Evolutionary conservation across 208 protist genomes (phyloP).

Genomic region (Trypanosoma avium): DNA sequence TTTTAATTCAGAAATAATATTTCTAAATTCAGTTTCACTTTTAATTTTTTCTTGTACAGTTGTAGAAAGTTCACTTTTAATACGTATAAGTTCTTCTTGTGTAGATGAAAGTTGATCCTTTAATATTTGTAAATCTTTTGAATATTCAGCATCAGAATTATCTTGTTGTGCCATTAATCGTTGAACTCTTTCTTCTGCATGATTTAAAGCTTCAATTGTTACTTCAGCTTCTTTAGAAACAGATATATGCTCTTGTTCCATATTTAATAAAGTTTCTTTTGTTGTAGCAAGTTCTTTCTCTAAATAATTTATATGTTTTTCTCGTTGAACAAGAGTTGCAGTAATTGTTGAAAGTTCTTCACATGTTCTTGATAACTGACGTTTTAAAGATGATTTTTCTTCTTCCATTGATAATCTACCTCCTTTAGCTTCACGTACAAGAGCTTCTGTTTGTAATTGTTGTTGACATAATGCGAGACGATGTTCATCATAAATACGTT

Average conservation of each 20-base stretch:
- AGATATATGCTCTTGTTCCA: conserved; percentile 63
- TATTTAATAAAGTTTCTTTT: conserved; percentile 29
- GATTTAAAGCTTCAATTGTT: conserved; percentile 35
- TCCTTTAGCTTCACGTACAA: conserved; percentile 66
- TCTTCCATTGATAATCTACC: conserved; percentile 62
- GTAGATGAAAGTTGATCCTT: conserved; percentile 59
- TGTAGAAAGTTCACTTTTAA: conserved; percentile 42
- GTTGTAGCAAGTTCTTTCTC: conserved; percentile 38
- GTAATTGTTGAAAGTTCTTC: conserved; percentile 71
- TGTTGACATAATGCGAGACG: conserved; percentile 65
- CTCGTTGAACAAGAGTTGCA: conserved; percentile 63
- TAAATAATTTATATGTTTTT: conserved; percentile 45
- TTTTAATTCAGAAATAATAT: conserved; percentile 43
- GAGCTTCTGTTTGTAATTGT: conserved; percentile 63
- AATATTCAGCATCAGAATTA: conserved; percentile 55
- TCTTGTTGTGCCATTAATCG: conserved; percentile 61
- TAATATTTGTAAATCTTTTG: conserved; percentile 48
- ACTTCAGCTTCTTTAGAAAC: conserved; percentile 50
- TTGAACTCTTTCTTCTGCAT: conserved; percentile 52
- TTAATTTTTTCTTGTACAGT: conserved; percentile 51
- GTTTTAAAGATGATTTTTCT: conserved; percentile 67
- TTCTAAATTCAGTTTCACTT: conserved; percentile 39
- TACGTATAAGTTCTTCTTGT: conserved; percentile 51
- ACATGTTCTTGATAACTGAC: conserved; percentile 59
- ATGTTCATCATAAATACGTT: conserved; percentile 68